phyloP scores from a whole-genome alignment of 2,329 filamentous ascomycete genomes.

The Myotisia sp. region DNA sequence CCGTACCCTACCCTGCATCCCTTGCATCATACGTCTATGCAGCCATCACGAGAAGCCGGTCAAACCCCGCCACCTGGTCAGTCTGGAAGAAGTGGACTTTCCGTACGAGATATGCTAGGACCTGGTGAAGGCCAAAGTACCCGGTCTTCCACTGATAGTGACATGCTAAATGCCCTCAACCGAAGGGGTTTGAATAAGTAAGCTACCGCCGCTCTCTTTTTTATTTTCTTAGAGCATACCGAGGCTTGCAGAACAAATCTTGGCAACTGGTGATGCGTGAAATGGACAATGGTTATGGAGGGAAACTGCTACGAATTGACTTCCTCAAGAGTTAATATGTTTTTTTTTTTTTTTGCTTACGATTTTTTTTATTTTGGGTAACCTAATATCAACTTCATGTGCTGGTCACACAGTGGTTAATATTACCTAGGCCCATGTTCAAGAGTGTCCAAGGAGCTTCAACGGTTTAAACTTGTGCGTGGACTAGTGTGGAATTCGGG shows the following conservation, averaged over 20 bases:
- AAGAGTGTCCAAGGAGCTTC: too few relatives aligned
- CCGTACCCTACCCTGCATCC: conserved; percentile 26
- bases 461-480: too few relatives aligned
- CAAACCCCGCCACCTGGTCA: conserved; percentile 29
- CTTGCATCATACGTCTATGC: conserved; percentile 17
- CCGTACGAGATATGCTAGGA: conserved; percentile 36
- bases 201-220: not conserved
- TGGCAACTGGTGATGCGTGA: too few relatives aligned
- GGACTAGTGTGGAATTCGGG: too few relatives aligned
- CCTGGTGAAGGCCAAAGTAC: conserved; percentile 25
- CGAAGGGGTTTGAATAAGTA: conserved; percentile 26
- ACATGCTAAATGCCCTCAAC: conserved; percentile 37
- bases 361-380: too few relatives aligned
- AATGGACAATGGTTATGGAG: too few relatives aligned
- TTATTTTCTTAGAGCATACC: not conserved
- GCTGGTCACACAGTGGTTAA: too few relatives aligned
- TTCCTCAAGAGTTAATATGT: too few relatives aligned
- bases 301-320: too few relatives aligned
- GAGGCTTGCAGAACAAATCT: not conserved
- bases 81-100: conserved; percentile 29
- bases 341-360: too few relatives aligned
- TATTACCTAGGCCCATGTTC: too few relatives aligned
- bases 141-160: conserved; percentile 35
- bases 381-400: too few relatives aligned
- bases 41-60: conserved; percentile 17